Evolutionary conservation across 1,284 basidiomycete species (phyloP).

Genomic region (Schizophyllum amplum): DNA sequence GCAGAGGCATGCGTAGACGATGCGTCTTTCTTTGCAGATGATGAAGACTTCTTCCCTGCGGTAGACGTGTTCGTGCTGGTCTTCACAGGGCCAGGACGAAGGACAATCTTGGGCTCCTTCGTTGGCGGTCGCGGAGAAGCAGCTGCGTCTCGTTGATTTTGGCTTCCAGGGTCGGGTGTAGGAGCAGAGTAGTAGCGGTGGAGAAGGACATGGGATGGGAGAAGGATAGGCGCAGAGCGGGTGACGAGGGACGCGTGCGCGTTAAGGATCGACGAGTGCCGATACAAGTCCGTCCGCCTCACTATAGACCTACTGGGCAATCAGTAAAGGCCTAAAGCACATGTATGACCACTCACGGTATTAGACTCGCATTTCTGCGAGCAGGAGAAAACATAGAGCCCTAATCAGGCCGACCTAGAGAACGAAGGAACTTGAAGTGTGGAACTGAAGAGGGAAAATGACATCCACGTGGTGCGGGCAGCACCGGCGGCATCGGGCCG

Average conservation of each 20-base stretch:
- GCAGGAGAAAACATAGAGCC: too few species aligned
- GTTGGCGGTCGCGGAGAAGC: conserved; percentile 11
- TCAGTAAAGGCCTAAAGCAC: too few species aligned
- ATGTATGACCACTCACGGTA: too few species aligned
- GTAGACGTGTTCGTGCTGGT: conserved; percentile 18
- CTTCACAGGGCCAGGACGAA: conserved; percentile 59
- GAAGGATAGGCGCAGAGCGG: conserved; percentile 16
- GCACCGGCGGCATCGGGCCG: too few species aligned
- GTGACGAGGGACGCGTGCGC: conserved; percentile 1
- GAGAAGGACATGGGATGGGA: conserved; percentile 4
- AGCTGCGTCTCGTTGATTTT: conserved; percentile 11
- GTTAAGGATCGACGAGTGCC: not conserved
- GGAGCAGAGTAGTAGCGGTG: not conserved
- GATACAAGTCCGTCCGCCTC: too few species aligned
- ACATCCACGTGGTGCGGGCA: too few species aligned
- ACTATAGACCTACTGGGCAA: too few species aligned
- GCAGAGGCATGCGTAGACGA: conserved; percentile 10
- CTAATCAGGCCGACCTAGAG: too few species aligned
- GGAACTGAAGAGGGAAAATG: too few species aligned
- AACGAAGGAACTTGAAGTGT: too few species aligned
- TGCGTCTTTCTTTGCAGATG: conserved; percentile 15
- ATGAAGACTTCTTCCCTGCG: conserved; percentile 10
- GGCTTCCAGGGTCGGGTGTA: conserved; percentile 7
- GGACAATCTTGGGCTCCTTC: conserved; percentile 47
- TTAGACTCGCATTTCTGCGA: too few species aligned